Conservation (phyloP, 495 filamentous ascomycete species). For the Podospora didyma region DNA sequence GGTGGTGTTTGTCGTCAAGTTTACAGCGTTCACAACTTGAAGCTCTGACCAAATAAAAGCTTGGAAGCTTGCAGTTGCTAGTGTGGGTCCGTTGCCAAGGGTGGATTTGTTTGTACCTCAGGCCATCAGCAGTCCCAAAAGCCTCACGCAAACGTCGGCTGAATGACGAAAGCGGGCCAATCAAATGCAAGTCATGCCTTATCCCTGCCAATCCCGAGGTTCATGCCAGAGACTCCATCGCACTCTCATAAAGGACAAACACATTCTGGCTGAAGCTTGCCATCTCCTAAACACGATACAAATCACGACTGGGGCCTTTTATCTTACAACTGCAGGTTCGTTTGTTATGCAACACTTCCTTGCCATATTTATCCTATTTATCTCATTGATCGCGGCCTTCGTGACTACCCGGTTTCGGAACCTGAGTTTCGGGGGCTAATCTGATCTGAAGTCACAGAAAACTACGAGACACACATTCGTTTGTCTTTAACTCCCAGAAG, state of each 20-base stretch:
- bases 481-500: neutral
- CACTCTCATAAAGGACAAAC: neutral
- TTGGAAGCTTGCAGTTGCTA: too few species aligned
- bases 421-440: too few species aligned
- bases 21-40: too few species aligned
- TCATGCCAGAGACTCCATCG: neutral
- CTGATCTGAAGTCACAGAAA: neutral
- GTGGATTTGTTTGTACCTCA: neutral
- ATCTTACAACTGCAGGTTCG: too few species aligned
- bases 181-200: neutral
- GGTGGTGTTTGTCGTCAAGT: too few species aligned
- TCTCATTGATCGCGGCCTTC: too few species aligned
- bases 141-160: too few species aligned
- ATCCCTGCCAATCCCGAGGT: neutral
- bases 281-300: neutral
- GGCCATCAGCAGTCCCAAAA: neutral
- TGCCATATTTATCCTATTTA: too few species aligned
- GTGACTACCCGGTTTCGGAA: too few species aligned
- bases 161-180: neutral
- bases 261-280: neutral
- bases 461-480: neutral
- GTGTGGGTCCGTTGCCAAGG: too few species aligned
- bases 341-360: too few species aligned
- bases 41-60: too few species aligned
- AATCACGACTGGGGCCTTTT: neutral